Conservation (phyloP, 176 grass and related monocot species). For the Lolium perenne region DNA sequence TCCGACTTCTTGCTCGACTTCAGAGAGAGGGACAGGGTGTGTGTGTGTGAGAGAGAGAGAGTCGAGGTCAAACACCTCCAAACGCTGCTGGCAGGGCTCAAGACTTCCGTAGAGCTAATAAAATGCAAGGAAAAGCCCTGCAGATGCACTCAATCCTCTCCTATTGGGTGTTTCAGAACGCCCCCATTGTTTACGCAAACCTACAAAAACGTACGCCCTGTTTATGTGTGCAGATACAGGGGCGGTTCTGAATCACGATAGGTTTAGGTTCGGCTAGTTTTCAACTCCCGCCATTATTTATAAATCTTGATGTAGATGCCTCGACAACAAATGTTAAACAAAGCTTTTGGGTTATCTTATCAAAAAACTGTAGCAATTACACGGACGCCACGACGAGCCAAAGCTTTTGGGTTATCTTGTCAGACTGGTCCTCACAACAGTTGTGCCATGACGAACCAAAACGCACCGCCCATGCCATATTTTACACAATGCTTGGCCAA, state of each 20-base stretch:
- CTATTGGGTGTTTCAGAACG: neutral
- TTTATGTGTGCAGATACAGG: neutral
- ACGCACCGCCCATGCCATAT: neutral
- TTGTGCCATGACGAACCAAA: constrained; percentile 27
- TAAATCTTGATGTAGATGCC: neutral
- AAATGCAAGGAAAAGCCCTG: neutral
- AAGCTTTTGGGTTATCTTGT: neutral
- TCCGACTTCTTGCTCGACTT: neutral
- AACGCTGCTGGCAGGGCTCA: neutral
- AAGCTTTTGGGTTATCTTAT: neutral
- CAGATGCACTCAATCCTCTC: neutral
- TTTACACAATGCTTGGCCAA: neutral
- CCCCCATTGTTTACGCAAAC: neutral
- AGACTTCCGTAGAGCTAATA: neutral
- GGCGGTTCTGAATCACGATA: neutral
- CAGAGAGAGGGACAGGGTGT: neutral
- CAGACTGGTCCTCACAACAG: neutral
- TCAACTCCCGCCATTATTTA: neutral
- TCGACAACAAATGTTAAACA: neutral
- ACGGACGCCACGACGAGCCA: neutral
- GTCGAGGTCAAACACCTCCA: constrained; percentile 39
- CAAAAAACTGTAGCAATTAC: neutral
- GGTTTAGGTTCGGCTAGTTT: neutral
- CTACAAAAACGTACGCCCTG: neutral
- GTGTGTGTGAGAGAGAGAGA: no score